A percentile compares a stretch with the other conserved stretches of the same genome.
phyloP scores from a whole-genome alignment of 345 rosid genomes.

The Eucalyptus erythrocorys region DNA sequence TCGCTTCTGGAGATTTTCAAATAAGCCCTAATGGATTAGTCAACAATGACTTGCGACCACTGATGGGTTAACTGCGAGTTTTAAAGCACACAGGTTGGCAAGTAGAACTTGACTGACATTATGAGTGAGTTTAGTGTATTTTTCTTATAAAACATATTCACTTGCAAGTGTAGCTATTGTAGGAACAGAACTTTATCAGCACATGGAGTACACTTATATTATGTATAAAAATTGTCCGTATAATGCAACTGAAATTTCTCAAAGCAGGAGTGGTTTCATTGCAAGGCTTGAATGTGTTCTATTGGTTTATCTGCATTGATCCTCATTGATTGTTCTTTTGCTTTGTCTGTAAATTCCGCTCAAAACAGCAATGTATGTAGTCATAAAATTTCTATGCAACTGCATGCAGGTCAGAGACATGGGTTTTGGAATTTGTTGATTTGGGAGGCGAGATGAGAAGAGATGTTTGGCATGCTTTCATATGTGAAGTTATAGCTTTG shows the following conservation, averaged over 20 bases:
- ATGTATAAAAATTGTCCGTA: background rate
- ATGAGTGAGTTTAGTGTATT: background rate
- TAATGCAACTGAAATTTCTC: background rate
- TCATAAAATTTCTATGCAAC: background rate
- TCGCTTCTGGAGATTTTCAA: background rate
- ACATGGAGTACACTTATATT: background rate
- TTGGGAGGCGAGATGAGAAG: constrained; percentile 92
- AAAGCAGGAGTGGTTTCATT: background rate
- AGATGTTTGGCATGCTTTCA: constrained; percentile 89
- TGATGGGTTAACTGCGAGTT: background rate
- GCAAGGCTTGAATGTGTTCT: background rate
- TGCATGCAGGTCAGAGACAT: constrained; percentile 47
- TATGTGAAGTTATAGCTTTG: constrained; percentile 66
- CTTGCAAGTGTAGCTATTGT: background rate
- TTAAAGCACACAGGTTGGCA: background rate
- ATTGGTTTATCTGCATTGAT: background rate
- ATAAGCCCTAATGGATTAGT: background rate
- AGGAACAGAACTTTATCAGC: background rate
- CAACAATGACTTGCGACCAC: background rate
- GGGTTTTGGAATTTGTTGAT: constrained; percentile 96
- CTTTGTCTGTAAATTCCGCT: background rate
- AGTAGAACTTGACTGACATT: background rate
- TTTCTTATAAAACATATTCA: background rate
- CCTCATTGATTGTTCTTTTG: background rate
- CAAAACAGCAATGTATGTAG: background rate